phyloP scores from a whole-genome alignment of 148 eudicot genomes.

The Rhododendron mucronatum region DNA sequence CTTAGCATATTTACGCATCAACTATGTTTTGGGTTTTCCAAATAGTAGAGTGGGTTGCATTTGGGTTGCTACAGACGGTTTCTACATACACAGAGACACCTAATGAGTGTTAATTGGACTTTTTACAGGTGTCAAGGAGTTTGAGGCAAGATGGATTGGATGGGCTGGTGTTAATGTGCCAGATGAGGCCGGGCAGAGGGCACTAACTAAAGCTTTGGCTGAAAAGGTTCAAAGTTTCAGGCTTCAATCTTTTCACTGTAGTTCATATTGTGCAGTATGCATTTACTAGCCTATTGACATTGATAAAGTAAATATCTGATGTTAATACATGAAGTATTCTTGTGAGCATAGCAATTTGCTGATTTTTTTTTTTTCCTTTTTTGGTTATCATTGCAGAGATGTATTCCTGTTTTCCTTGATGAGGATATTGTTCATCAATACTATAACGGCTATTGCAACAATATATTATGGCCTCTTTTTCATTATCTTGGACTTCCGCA shows the following conservation, averaged over 20 bases:
- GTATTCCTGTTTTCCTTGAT: constrained; percentile 90
- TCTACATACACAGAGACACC: not conserved
- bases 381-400: constrained; percentile 45
- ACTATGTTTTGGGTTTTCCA: not conserved
- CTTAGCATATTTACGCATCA: not conserved
- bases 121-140: constrained; percentile 76
- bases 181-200: constrained; percentile 70
- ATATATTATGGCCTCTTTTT: constrained; percentile 89
- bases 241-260: not conserved
- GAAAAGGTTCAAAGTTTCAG: constrained; percentile 53
- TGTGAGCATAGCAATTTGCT: not conserved
- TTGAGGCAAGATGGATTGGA: constrained; percentile 94
- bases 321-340: not conserved
- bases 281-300: constrained; percentile 1
- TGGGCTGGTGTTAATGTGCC: constrained; percentile 99
- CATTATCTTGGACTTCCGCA: constrained; percentile 95
- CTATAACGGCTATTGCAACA: constrained; percentile 94
- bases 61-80: not conserved
- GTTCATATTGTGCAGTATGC: not conserved
- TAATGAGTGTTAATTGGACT: not conserved
- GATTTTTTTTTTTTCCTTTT: not conserved
- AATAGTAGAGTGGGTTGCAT: not conserved
- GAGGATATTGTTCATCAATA: constrained; percentile 89
- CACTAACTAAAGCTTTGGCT: constrained; percentile 71
- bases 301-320: not conserved